Evolutionary conservation across 257 asterid genomes (phyloP).

Genomic region (Capsicum pubescens): DNA sequence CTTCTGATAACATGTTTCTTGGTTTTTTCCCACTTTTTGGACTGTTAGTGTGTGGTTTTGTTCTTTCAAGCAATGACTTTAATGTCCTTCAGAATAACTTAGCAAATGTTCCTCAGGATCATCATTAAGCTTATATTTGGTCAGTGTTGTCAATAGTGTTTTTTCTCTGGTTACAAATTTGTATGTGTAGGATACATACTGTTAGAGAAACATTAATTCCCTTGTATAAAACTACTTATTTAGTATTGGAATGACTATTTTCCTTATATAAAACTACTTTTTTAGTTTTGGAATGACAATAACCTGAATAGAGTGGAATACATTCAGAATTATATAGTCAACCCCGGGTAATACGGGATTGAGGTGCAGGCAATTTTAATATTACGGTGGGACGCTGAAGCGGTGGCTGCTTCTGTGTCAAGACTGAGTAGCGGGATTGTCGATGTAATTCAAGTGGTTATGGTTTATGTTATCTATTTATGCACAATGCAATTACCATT

Average conservation of each 20-base stretch:
- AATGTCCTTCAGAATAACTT: not conserved
- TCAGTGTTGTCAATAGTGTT: not conserved
- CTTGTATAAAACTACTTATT: not conserved
- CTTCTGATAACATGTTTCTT: not conserved
- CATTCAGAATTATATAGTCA: not conserved
- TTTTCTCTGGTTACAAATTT: not conserved
- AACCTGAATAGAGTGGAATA: not conserved
- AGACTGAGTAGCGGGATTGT: not conserved
- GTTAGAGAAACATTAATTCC: not conserved
- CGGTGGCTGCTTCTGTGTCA: not conserved
- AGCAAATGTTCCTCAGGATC: not conserved
- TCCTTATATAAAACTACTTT: not conserved
- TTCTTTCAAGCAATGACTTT: not conserved
- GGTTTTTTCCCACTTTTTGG: not conserved
- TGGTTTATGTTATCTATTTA: not conserved
- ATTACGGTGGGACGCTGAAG: not conserved
- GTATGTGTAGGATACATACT: not conserved
- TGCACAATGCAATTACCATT: not conserved
- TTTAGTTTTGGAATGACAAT: not conserved
- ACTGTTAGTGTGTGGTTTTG: slow-evolving; percentile 10
- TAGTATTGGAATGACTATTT: not conserved
- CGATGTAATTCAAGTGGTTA: not conserved
- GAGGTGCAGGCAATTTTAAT: not conserved
- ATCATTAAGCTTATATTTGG: not conserved
- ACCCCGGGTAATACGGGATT: not conserved